phyloP scores from a whole-genome alignment of 2,329 filamentous ascomycete genomes.

The Trichoderma atroviride region DNA sequence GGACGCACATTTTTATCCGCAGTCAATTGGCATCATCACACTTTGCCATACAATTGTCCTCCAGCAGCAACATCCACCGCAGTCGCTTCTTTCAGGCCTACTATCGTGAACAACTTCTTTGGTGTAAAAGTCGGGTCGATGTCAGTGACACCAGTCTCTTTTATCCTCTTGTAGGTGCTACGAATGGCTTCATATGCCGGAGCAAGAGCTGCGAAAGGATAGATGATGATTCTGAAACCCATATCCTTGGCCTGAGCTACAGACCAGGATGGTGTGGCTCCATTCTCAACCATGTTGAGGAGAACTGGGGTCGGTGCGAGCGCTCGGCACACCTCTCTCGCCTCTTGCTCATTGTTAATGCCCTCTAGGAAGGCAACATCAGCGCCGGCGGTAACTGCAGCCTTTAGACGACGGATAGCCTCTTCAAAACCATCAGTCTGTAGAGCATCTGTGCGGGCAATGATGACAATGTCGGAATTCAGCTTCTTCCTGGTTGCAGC shows the following conservation, averaged over 20 bases:
- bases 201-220: constrained; percentile 45
- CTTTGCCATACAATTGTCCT: constrained; percentile 24
- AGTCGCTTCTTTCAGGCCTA: constrained; percentile 54
- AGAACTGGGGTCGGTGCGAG: constrained; percentile 55
- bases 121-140: constrained; percentile 50
- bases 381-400: constrained; percentile 57
- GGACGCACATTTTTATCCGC: not conserved
- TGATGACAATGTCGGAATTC: constrained; percentile 62
- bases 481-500: constrained; percentile 51
- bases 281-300: constrained; percentile 61
- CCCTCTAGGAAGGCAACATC: constrained; percentile 65
- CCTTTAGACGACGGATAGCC: constrained; percentile 53
- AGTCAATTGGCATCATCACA: not conserved
- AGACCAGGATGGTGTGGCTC: constrained; percentile 57
- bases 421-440: constrained; percentile 61
- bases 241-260: constrained; percentile 56
- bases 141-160: constrained; percentile 42
- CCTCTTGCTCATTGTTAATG: constrained; percentile 55
- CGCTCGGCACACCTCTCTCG: constrained; percentile 48
- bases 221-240: constrained; percentile 62
- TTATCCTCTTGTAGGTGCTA: constrained; percentile 45
- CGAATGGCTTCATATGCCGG: constrained; percentile 50
- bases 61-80: constrained; percentile 46
- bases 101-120: constrained; percentile 53
- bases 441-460: constrained; percentile 65